Percentiles rank a stretch among this genome's conserved stretches.
phyloP scores from a whole-genome alignment of 1,139 yeast species.

The Kluyveromyces marxianus region DNA sequence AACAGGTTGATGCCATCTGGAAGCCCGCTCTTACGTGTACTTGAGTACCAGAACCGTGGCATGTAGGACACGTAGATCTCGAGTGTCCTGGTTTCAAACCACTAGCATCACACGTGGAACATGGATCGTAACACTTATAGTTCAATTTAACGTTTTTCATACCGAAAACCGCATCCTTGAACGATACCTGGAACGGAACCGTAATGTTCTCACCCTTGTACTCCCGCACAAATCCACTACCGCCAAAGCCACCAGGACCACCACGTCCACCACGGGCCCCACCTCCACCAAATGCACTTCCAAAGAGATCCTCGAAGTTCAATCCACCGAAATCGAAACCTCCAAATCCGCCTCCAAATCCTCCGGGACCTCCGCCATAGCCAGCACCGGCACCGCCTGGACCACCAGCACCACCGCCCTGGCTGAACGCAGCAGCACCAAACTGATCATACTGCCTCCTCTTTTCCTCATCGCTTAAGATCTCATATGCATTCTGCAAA shows the following conservation, averaged over 20 bases:
- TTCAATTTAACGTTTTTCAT: constrained; percentile 52
- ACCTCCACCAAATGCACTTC: constrained; percentile 60
- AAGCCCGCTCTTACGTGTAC: constrained; percentile 91
- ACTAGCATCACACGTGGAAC: constrained; percentile 73
- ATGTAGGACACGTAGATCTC: constrained; percentile 72
- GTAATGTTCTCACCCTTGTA: constrained; percentile 89
- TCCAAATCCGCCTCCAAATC: constrained; percentile 31
- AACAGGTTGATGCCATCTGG: constrained; percentile 94
- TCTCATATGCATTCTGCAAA: constrained; percentile 89
- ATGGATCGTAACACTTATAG: constrained; percentile 69
- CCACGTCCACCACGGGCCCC: constrained; percentile 33
- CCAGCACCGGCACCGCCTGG: constrained; percentile 64
- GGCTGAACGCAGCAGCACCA: constrained; percentile 81
- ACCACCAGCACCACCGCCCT: constrained; percentile 43
- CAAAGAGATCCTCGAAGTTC: constrained; percentile 84
- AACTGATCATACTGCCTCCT: constrained; percentile 85
- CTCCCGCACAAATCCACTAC: constrained; percentile 46
- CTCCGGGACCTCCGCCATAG: constrained; percentile 33
- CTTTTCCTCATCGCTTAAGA: constrained; percentile 79
- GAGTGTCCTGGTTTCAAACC: constrained; percentile 76
- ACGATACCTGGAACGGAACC: constrained; percentile 61
- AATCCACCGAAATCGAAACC: constrained; percentile 40
- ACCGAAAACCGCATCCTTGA: constrained; percentile 87
- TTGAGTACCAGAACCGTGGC: constrained; percentile 91
- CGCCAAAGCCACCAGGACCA: constrained; percentile 22